A percentile compares a stretch with the other conserved stretches of the same genome.
These are phyloP conservation scores for Neoboletus brunneissimus DNA, from an alignment of 768 basidiomycete genomes.

Conservation along the genomic window DNA sequence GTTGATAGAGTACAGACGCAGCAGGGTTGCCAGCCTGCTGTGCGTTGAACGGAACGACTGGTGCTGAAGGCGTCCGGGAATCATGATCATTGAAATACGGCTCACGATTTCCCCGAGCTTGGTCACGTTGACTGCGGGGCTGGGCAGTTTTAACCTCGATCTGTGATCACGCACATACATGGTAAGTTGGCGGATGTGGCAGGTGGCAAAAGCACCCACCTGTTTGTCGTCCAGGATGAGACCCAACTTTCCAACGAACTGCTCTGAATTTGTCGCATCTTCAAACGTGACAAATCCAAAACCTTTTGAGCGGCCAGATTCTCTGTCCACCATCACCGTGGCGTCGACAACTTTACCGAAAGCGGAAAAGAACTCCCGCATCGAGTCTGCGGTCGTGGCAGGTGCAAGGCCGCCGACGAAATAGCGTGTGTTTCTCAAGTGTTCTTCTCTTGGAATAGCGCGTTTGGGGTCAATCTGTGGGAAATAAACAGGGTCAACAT, in stretches of 20 bases:
- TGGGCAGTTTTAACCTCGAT: slow-evolving; percentile 84
- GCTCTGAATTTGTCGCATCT: slow-evolving; percentile 58
- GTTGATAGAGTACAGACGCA: slow-evolving; percentile 33
- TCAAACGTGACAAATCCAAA: slow-evolving; percentile 86
- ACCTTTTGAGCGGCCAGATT: slow-evolving; percentile 71
- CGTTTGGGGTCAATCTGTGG: slow-evolving; percentile 82
- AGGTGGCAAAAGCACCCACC: slow-evolving; percentile 39
- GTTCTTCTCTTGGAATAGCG: slow-evolving; percentile 81
- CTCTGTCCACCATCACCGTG: slow-evolving; percentile 83
- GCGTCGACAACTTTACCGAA: slow-evolving; percentile 83
- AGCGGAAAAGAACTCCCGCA: slow-evolving; percentile 65
- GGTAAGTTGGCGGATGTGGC: background rate
- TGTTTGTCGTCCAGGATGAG: slow-evolving; percentile 74
- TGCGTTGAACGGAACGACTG: slow-evolving; percentile 31
- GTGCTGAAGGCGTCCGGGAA: slow-evolving; percentile 34
- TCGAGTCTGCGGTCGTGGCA: slow-evolving; percentile 63
- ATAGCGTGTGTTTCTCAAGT: slow-evolving; percentile 70
- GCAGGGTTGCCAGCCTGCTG: slow-evolving; percentile 39
- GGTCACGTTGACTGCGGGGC: slow-evolving; percentile 62
- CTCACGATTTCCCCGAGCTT: slow-evolving; percentile 37
- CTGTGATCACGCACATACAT: slow-evolving; percentile 33
- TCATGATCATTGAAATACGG: slow-evolving; percentile 36
- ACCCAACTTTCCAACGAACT: slow-evolving; percentile 64
- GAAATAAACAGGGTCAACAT: background rate
- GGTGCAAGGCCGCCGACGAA: slow-evolving; percentile 79